A percentile compares a stretch with the other conserved stretches of the same genome.
Conservation (phyloP, 1,284 basidiomycete genomes). For the Puccinia brachypodii region DNA sequence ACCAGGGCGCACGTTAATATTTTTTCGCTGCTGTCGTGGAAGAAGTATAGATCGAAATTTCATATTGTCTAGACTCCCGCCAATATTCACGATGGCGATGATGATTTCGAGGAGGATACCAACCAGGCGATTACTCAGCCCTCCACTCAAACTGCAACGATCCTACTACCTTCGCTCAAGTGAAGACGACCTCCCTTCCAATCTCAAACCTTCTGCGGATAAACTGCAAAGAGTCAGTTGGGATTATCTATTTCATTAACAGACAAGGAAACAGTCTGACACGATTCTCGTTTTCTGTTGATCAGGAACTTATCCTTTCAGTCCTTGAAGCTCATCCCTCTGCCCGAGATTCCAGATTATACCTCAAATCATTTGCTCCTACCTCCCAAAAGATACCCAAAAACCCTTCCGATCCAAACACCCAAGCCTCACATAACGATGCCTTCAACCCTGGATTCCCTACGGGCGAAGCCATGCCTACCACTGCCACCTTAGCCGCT, state of each 20-base stretch:
- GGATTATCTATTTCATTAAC: not conserved
- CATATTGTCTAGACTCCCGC: not conserved
- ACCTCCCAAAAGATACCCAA: constrained; percentile 55
- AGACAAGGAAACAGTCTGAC: not conserved
- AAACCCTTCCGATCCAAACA: constrained; percentile 48
- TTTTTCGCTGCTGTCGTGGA: not conserved
- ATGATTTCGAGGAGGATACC: not conserved
- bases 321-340: constrained; percentile 92
- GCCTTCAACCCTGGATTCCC: constrained; percentile 51
- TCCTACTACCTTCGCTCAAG: constrained; percentile 25
- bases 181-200: constrained; percentile 10
- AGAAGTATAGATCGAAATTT: not conserved
- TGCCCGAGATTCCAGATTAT: constrained; percentile 80
- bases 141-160: not conserved
- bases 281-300: not conserved
- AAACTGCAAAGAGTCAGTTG: constrained; percentile 13
- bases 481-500: constrained; percentile 52
- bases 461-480: constrained; percentile 52
- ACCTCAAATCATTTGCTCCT: constrained; percentile 76
- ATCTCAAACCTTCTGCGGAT: constrained; percentile 18
- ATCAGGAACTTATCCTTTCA: constrained; percentile 94
- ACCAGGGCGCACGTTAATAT: not conserved
- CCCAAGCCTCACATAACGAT: not conserved
- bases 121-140: not conserved
- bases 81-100: not conserved